Percentiles rank a stretch among this genome's conserved stretches.
These are phyloP conservation scores for Colletotrichum trifolii DNA, from an alignment of 2,329 filamentous ascomycete species.

Conservation along the genomic window DNA sequence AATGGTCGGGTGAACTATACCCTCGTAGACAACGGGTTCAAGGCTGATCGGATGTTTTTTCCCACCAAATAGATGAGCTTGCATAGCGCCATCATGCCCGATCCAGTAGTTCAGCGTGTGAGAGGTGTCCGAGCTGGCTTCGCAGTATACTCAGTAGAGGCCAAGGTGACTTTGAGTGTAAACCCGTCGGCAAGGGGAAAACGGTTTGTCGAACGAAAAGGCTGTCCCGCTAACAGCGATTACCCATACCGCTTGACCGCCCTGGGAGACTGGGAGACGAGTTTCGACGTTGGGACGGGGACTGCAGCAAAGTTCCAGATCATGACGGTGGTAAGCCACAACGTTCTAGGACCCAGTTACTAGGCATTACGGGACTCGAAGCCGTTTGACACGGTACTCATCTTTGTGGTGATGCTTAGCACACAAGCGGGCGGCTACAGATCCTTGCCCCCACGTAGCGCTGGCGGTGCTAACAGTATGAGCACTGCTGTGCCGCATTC, in stretches of 20 bases:
- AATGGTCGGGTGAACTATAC: no score
- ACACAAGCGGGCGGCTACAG: conserved; percentile 23
- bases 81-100: conserved; percentile 17
- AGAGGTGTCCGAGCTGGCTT: conserved; percentile 5
- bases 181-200: not conserved
- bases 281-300: conserved; percentile 25
- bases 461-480: conserved; percentile 4
- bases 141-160: not conserved
- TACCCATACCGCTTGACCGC: not conserved
- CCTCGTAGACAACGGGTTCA: not conserved
- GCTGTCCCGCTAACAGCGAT: not conserved
- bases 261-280: not conserved
- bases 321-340: conserved; percentile 1
- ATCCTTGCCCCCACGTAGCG: conserved; percentile 17
- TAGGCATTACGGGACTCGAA: no score
- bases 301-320: conserved; percentile 28
- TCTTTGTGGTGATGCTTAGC: conserved; percentile 2
- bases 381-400: not conserved
- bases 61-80: conserved; percentile 24
- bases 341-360: no score
- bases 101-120: conserved; percentile 21
- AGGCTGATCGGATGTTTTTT: conserved; percentile 7
- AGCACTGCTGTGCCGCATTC: conserved; percentile 23
- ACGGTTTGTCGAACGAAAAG: not conserved
- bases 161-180: no score